Evolutionary conservation across 345 rosid species (phyloP), one percentile per base, ranked within the genome.

Genomic region (Raphanus sativus): DNA sequence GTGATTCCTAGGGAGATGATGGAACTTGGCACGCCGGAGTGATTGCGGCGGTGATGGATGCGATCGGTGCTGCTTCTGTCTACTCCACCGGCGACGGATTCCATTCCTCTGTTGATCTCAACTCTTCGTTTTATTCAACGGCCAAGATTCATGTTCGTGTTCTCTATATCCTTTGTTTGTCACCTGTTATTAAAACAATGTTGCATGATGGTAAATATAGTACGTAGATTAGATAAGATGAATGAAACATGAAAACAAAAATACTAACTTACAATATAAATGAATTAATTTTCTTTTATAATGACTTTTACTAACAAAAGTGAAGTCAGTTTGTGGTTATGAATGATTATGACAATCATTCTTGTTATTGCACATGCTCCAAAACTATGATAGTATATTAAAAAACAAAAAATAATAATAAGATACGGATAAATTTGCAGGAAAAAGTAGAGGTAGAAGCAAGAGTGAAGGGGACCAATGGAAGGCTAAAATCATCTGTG

Each of bases 381-480:
- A 52, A 52, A 16, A 52, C 12, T 8, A 26, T 26, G 36, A 4
- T 60, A 28, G 8, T 60, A 11, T 12, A 28, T 36, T 36, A 36
- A 36, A 36, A 36, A 36, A 5, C 36, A 33, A 42, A 28, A 28
- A 28, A 28, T 28, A 28, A 28, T 28, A 38, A 38, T 38, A 38
- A 38, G 55, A 48, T 48, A 52, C 16, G 8, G 17, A 40, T 0
- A 38, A 32, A 21, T 69, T 2, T 75, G 84, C 84, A 86, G 93
- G 94, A 88, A 74, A 90, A 80, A 71, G 88, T 89, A 48, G 91
- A 86, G 77, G 48, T 89, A 45, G 87, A 86, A 76, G 94, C 89
- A 55, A 84, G 74, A 76, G 86, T 88, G n/a, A 77, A 48, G 3
- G 89, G 86, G 13, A 61, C 38, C 4, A 85, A 54, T 50, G 94